Evolutionary conservation across 176 grass and related monocot species (phyloP), one percentile per base, ranked within the genome.

Genomic region (Aechmea fasciata): DNA sequence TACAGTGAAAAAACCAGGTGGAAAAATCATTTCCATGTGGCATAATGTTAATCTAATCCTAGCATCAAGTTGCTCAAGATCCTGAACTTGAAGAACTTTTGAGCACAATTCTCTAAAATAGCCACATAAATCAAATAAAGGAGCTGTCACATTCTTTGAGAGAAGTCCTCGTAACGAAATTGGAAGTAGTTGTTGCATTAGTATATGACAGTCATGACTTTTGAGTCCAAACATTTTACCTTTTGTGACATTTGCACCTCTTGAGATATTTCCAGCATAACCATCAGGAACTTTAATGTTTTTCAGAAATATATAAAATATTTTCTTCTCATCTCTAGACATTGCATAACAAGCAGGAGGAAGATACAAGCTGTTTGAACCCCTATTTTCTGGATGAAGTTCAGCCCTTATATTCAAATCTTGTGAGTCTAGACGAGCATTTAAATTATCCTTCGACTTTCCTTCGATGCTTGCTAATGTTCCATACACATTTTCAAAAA

Each of bases 131-230:
- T 55, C 2, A 26, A 26, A 26, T 26, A 26, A 26, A 26, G 25
- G 25, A 26, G 25, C 25, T 26, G 25, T 26, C 25, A 26, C 25
- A 26, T 26, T 26, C 2, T 26, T 26, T 2, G 25, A 26, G 25
- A 26, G 25, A 26, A 26, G 25, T 26, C 25, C 25, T 26, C 63
- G 9, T 25, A 73, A 73, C 47, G 52, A 51, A 28, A 73, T 26
- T 15, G 51, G 70, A 11, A 62, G 2, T 14, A 73, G 18, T 14
- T 55, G 49, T 29, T 77, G 57, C 62, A 77, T 68, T 7, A 77
- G 67, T 5, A 77, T 52, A 26, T 77, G 74, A 9, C 55, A 57
- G 48, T 77, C 64, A 55, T 77, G 74, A 54, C 74, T 77, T 53
- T 68, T 77, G 25, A 26, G 25, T 26, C 25, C 25, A 26, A 26